Conservation (phyloP, 495 filamentous ascomycete species). For the Lindgomyces ingoldianus region DNA sequence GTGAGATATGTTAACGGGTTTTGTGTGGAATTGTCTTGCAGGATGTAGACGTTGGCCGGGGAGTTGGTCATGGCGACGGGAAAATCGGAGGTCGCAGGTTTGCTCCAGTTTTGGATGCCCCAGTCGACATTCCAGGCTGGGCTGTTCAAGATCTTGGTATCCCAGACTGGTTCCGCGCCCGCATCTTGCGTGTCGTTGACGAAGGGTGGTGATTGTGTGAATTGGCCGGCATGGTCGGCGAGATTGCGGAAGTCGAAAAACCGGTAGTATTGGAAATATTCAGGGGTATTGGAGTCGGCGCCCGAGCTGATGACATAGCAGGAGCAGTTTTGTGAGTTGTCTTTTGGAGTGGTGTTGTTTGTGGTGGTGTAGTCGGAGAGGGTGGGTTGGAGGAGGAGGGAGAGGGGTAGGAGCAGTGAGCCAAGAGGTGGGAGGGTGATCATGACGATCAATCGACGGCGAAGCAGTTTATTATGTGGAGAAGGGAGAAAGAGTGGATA, state of each 20-base stretch:
- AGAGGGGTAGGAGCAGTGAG: conserved; percentile 11
- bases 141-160: conserved; percentile 46
- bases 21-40: conserved; percentile 25
- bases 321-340: conserved; percentile 28
- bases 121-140: conserved; percentile 54
- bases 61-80: conserved; percentile 62
- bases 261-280: conserved; percentile 64
- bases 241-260: conserved; percentile 69
- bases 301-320: conserved; percentile 31
- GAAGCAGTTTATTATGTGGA: not conserved
- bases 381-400: conserved; percentile 18
- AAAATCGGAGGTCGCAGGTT: conserved; percentile 48
- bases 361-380: conserved; percentile 14
- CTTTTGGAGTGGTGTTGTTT: conserved; percentile 17
- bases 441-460: not conserved
- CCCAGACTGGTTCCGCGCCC: conserved; percentile 35
- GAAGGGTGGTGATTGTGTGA: conserved; percentile 24
- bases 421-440: conserved; percentile 9
- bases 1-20: conserved; percentile 57
- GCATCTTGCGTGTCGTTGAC: conserved; percentile 24
- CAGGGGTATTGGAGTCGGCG: conserved; percentile 17
- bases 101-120: conserved; percentile 62
- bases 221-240: conserved; percentile 43
- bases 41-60: conserved; percentile 66
- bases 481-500: not conserved